Base-by-base conservation (phyloP, 164 flowering plant species). In the Kingdonia uniflora region DNA sequence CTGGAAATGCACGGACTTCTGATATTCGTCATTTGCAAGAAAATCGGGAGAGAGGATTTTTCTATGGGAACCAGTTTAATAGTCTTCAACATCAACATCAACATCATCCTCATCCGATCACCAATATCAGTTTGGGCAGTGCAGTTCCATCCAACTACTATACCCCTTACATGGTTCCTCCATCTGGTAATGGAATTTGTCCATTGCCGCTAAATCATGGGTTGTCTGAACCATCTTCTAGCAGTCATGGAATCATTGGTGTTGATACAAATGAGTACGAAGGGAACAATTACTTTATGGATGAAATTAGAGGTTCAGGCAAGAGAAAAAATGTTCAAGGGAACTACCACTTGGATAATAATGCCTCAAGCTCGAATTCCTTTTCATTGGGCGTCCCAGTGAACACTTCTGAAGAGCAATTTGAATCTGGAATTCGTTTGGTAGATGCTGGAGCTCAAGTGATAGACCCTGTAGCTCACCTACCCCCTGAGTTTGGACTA, bases 281-380 rank as follows among this genome's bases (percentile, higher is more conserved):
- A 46, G 69, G 82, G 54, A 67, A 62, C 46, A 58, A 54, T 55
- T 72, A 70, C 51, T 66, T 75, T 49, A 61, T 77, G 58, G 88
- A 83, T 66, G 69, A 62, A 63, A 57, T 50, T 14, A 59, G 84
- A 68, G 79, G 70, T 25, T 66, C 80, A 49, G 71, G 67, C 69
- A 91, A 87, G 74, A 76, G 87, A 65, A 85, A 87, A 60, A 75
- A 63, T 56, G 69, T 75, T 37, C 91, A 82, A 63, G 81, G 74
- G 14, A 64, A 64, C 64, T 48, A 49, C 54, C 80, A 68, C 14
- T 51, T 64, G 59, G 62, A 57, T 46, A 62, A 65, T 68, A 73
- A 70, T 17, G 62, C 75, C n/a, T 68, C 79, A 25, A 74, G 80
- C 60, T 65, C 85, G 24, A 81, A 82, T 62, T 76, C 72, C 46